Base-by-base conservation (phyloP, 495 filamentous ascomycete species). In the Chaetomium fimeti region DNA sequence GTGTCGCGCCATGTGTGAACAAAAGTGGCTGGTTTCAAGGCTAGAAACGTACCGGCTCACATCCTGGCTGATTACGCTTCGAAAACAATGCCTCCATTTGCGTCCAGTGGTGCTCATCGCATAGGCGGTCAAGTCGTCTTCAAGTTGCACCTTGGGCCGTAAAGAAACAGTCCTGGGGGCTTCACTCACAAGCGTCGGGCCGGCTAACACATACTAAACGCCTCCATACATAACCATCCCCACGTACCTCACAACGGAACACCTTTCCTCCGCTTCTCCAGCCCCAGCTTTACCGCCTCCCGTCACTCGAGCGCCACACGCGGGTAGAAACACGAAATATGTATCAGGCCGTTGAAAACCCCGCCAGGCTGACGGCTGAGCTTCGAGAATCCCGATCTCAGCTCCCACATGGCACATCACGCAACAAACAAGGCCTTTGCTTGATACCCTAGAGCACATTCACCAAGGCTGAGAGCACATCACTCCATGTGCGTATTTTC, bases 321-420 rank as follows among this genome's bases (percentile, higher is more conserved):
- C 66, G 69, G 69, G 42, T 69, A 65, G 43, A 61, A 18, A 51
- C 69, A 69, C 65, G 36, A 51, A 53, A 59, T 11, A 64, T 69
- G 67, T 58, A 51, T 47, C 47, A 22, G 61, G 53, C 63, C 63
- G 63, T 48, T 12, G 15, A 29, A 48, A 49, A 36, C 55, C 43
- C 63, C 58, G 29, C 11, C 63, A 49, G 57, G 45, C 47, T 28
- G 11, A 27, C 27, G 53, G 60, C 58, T 51, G 45, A 51, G 58
- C 66, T 71, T 70, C 69, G 67, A 71, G 67, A 71, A 71, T 52
- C 62, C 45, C 54, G 55, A 49, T 32, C 32, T 64, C 47, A 40
- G 60, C 67, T 61, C 65, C 64, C 60, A 66, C 63, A 52, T 57
- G 62, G 54, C 55, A 36, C 12, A 25, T 38, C 48, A 32, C 48